A percentile compares a stretch with the other conserved stretches of the same genome.
phyloP scores from a whole-genome alignment of 2,329 filamentous ascomycete species.

The Cladosporium oxysporum region DNA sequence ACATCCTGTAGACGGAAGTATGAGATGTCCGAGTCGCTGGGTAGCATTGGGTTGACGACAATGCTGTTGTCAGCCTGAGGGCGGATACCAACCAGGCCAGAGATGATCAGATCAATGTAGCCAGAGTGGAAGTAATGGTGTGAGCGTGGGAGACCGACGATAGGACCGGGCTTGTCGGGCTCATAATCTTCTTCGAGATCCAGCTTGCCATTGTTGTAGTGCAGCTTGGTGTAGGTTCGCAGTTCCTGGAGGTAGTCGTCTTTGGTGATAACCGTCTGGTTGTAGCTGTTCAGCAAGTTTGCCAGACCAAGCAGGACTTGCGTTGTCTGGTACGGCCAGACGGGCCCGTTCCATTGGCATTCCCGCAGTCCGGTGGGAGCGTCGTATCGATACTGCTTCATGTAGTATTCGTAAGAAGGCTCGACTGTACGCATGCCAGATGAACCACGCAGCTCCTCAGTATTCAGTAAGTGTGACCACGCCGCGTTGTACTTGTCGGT shows the following conservation, averaged over 20 bases:
- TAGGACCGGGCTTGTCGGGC: constrained; percentile 43
- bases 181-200: constrained; percentile 50
- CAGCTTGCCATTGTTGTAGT: constrained; percentile 40
- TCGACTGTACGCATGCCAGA: constrained; percentile 47
- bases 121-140: constrained; percentile 52
- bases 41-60: constrained; percentile 44
- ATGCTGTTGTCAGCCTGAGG: constrained; percentile 42
- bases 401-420: constrained; percentile 49
- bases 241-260: constrained; percentile 43
- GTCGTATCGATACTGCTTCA: constrained; percentile 46
- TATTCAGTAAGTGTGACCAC: constrained; percentile 42
- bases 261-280: constrained; percentile 33
- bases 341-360: constrained; percentile 50
- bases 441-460: constrained; percentile 37
- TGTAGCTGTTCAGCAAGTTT: constrained; percentile 47
- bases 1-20: constrained; percentile 48
- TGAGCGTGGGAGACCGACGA: constrained; percentile 46
- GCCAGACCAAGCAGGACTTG: constrained; percentile 45
- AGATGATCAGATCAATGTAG: constrained; percentile 45
- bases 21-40: constrained; percentile 34
- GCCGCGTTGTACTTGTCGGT: constrained; percentile 40
- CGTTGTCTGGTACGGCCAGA: constrained; percentile 49
- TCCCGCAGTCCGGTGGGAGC: constrained; percentile 38
- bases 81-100: constrained; percentile 46
- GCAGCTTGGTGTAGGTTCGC: constrained; percentile 43